Evolutionary conservation across 176 grass and related monocot species (phyloP).

Genomic region (Oryza punctata): DNA sequence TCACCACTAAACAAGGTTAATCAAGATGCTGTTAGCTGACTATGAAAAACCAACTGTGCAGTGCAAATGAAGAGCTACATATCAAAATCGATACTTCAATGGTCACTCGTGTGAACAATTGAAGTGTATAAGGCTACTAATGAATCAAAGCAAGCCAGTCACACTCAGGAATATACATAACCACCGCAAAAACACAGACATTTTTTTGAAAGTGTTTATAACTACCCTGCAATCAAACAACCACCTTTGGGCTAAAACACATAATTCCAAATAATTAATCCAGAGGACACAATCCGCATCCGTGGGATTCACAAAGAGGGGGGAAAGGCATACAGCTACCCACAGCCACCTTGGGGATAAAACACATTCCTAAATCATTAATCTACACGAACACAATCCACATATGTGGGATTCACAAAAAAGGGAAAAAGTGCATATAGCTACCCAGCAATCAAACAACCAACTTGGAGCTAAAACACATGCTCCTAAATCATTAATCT

Average conservation of each 20-base stretch:
- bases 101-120: not conserved
- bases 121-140: not conserved
- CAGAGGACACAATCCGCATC: no score
- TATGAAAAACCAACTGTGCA: not conserved
- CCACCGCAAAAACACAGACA: not conserved
- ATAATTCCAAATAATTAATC: not conserved
- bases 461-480: conserved; percentile 2
- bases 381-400: no score
- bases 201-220: not conserved
- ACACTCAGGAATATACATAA: not conserved
- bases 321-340: no score
- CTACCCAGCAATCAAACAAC: not conserved
- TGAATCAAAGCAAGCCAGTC: not conserved
- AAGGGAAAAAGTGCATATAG: no score
- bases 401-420: no score
- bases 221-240: not conserved
- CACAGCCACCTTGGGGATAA: no score
- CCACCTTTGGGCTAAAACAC: not conserved
- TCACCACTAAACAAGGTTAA: not conserved
- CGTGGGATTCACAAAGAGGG: no score
- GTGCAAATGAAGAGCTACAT: not conserved
- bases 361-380: no score
- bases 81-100: not conserved
- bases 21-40: not conserved
- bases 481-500: no score